Conservation (phyloP, 345 rosid genomes). For the Arabis hirsuta region DNA sequence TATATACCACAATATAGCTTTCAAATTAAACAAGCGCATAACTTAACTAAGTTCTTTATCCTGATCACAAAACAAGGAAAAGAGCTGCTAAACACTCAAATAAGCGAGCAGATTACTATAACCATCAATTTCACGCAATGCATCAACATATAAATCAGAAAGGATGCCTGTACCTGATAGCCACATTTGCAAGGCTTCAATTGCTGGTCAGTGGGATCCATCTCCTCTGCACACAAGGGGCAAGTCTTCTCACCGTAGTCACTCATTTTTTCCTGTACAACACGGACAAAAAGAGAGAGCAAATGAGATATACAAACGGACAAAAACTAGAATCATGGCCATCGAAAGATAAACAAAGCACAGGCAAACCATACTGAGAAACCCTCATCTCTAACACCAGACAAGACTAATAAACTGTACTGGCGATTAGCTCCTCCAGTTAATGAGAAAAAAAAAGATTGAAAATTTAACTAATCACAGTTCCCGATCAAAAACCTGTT, state of each 20-base stretch:
- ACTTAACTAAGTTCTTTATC: not conserved
- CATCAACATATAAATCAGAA: conserved; percentile 9
- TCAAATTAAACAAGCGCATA: not conserved
- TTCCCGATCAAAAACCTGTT: conserved; percentile 12
- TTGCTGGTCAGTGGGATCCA: conserved; percentile 94
- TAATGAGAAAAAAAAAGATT: not conserved
- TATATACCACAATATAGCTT: not conserved
- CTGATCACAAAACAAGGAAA: not conserved
- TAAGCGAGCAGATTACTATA: not conserved
- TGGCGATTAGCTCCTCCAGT: not conserved
- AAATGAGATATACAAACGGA: not conserved
- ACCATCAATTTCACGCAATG: not conserved
- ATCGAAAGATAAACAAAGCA: not conserved
- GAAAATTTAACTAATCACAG: not conserved
- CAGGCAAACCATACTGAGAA: conserved; percentile 15
- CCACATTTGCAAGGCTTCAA: conserved; percentile 97
- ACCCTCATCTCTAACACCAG: conserved; percentile 11
- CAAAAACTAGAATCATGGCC: conserved; percentile 8
- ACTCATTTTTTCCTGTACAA: conserved; percentile 63
- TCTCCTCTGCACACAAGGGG: conserved; percentile 92
- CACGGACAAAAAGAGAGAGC: conserved; percentile 6
- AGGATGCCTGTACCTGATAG: conserved; percentile 62
- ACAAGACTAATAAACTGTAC: not conserved
- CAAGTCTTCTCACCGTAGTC: conserved; percentile 86
- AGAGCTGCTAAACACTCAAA: not conserved